Percentiles rank a stretch among this genome's conserved stretches.
These are phyloP conservation scores for Crithidia expoeki DNA, from an alignment of 208 protist genomes.

Conservation along the genomic window DNA sequence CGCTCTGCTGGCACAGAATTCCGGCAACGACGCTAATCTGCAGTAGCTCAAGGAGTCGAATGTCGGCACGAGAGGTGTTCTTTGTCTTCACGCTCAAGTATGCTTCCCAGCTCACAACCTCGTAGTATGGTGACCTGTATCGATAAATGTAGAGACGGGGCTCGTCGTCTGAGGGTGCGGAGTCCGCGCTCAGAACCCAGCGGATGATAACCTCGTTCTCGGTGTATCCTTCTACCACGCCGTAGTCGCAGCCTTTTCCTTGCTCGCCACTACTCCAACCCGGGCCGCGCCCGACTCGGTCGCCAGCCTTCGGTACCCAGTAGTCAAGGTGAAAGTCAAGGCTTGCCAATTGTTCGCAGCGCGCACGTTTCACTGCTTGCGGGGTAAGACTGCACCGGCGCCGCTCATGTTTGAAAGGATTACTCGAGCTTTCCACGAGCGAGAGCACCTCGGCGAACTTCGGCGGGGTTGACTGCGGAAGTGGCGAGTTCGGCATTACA, in stretches of 20 bases:
- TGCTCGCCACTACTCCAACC: slow-evolving; percentile 68
- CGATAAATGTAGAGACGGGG: slow-evolving; percentile 67
- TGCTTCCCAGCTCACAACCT: slow-evolving; percentile 67
- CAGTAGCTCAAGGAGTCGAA: slow-evolving; percentile 74
- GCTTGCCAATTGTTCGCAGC: slow-evolving; percentile 9
- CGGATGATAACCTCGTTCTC: slow-evolving; percentile 64
- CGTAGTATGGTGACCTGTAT: slow-evolving; percentile 56
- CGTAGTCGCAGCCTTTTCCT: slow-evolving; percentile 70
- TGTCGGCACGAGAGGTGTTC: slow-evolving; percentile 26
- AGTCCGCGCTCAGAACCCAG: slow-evolving; percentile 72
- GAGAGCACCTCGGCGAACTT: slow-evolving; percentile 13
- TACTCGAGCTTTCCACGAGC: background rate
- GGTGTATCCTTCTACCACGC: slow-evolving; percentile 72
- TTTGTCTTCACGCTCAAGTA: slow-evolving; percentile 60
- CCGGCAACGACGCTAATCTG: slow-evolving; percentile 64
- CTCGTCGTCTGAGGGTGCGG: slow-evolving; percentile 10
- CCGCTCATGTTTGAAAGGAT: slow-evolving; percentile 17
- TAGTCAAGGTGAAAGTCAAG: slow-evolving; percentile 23
- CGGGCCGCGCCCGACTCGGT: slow-evolving; percentile 74
- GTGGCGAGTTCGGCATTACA: slow-evolving; percentile 19
- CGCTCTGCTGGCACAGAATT: slow-evolving; percentile 73
- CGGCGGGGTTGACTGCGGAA: slow-evolving; percentile 18
- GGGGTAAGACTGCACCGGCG: slow-evolving; percentile 17
- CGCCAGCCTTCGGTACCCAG: slow-evolving; percentile 67
- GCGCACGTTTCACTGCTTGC: slow-evolving; percentile 8